Base-by-base conservation (phyloP, 2,329 filamentous ascomycete species). In the Nemania bipapillata region DNA sequence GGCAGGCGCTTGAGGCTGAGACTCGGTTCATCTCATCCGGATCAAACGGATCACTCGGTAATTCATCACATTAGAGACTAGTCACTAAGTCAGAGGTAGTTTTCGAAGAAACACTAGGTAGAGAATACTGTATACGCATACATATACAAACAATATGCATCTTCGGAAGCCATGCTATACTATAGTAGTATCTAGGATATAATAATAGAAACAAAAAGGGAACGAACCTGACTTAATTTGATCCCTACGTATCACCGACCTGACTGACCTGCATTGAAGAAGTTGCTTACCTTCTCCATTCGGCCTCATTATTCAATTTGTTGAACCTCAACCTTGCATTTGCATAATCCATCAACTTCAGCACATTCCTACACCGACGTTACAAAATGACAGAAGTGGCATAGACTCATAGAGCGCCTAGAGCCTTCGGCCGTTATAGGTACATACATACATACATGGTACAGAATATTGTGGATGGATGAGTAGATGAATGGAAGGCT, bases 1-100 rank as follows among this genome's bases (percentile, higher is more conserved):
- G 55, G 54, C 61, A 53, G 17, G 40, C 40, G 40, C 40, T 59
- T 47, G 68, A 70, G 68, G 70, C 70, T 72, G 70, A 70, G 52
- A 65, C 70, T 32, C 49, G 57, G 47, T 26, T 28, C 47, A 49
- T 53, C 53, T 28, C 32, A 52, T 59, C 30, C 45, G 45, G 8
- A 40, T 49, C 53, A 57, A 35, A 28, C 50, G 37, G 53, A 32
- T 58, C 35, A 55, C 12, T 30, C 24, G 37, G 58, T 32, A 47
- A 32, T 9, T 32, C 30, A 32, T 32, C 4, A 32, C 30, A 32
- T 9, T 32, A 32, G 30, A 32, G 30, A 32, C 30, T 4, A 32
- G n/a, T n/a, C n/a, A n/a, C n/a, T n/a, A n/a, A n/a, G n/a, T n/a
- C n/a, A n/a, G n/a, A n/a, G n/a, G n/a, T n/a, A n/a, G n/a, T n/a